Evolutionary conservation across 768 basidiomycete species (phyloP).

Genomic region (Mycena leptocephala): DNA sequence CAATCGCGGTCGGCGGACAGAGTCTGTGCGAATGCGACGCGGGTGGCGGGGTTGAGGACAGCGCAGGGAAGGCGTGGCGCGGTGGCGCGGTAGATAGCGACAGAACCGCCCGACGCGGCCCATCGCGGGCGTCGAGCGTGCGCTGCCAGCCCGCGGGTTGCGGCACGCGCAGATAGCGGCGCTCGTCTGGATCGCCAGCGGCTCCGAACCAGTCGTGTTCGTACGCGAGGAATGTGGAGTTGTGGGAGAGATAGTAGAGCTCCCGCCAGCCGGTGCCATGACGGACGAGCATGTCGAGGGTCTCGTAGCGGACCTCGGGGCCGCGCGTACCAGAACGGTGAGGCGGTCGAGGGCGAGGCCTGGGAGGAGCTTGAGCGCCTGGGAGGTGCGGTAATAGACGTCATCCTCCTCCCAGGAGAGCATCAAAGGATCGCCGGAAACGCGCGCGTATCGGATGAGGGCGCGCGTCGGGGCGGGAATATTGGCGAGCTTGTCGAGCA

Average conservation of each 20-base stretch:
- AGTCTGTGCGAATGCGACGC: slow-evolving; percentile 11
- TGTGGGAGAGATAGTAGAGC: slow-evolving; percentile 12
- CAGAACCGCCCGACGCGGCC: background rate
- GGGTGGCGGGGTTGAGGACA: slow-evolving; percentile 2
- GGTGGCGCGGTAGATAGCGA: slow-evolving; percentile 7
- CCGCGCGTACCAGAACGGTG: slow-evolving; percentile 7
- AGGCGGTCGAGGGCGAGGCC: slow-evolving; percentile 23
- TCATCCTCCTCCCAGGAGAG: background rate
- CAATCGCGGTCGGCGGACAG: background rate
- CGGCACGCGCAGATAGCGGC: slow-evolving; percentile 6
- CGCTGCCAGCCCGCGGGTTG: slow-evolving; percentile 18
- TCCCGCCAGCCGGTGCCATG: slow-evolving; percentile 17
- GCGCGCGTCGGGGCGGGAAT: background rate
- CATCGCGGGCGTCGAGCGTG: slow-evolving; percentile 1
- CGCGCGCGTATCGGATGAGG: slow-evolving; percentile 9
- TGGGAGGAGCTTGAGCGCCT: slow-evolving; percentile 17
- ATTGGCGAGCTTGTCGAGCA: slow-evolving; percentile 14
- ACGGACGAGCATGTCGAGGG: slow-evolving; percentile 14
- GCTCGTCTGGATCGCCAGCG: background rate
- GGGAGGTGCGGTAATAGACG: slow-evolving; percentile 9
- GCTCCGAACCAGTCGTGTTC: background rate
- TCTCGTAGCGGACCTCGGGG: slow-evolving; percentile 2
- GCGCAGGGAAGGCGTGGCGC: background rate
- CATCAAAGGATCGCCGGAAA: slow-evolving; percentile 13
- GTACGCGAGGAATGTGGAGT: slow-evolving; percentile 7